phyloP scores from a whole-genome alignment of 2,329 filamentous ascomycete species.

The Fonsecaea multimorphosa region DNA sequence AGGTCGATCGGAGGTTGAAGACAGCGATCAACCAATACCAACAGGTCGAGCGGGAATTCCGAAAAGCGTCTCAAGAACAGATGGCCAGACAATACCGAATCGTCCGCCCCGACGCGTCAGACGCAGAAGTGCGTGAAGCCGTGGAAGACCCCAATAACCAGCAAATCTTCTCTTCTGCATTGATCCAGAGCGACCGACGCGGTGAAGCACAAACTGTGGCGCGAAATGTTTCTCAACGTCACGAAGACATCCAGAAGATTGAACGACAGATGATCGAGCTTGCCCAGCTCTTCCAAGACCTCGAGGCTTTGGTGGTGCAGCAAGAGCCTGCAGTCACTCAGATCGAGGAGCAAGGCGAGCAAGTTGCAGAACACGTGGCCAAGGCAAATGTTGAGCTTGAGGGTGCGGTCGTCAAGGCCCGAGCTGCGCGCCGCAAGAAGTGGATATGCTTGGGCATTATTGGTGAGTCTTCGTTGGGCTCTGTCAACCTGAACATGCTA shows the following conservation, averaged over 20 bases:
- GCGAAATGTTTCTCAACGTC: conserved; percentile 79
- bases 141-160: conserved; percentile 72
- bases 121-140: conserved; percentile 77
- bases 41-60: conserved; percentile 77
- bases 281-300: conserved; percentile 84
- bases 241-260: conserved; percentile 88
- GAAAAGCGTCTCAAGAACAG: conserved; percentile 79
- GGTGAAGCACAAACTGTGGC: conserved; percentile 82
- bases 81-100: conserved; percentile 90
- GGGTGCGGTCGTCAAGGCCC: conserved; percentile 80
- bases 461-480: conserved; percentile 52
- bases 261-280: conserved; percentile 88
- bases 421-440: conserved; percentile 87
- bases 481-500: conserved; percentile 14
- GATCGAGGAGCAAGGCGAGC: conserved; percentile 86
- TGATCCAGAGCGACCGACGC: conserved; percentile 75
- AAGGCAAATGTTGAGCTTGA: conserved; percentile 85
- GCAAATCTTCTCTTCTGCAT: conserved; percentile 71
- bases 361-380: conserved; percentile 81
- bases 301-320: conserved; percentile 83
- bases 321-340: conserved; percentile 80
- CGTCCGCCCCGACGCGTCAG: conserved; percentile 78
- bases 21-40: conserved; percentile 82
- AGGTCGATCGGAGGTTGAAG: conserved; percentile 80
- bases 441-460: conserved; percentile 88